Percentiles rank a stretch among this genome's conserved stretches.
These are phyloP conservation scores for Fusarium sp. DNA, from an alignment of 2,329 filamentous ascomycete genomes.

Conservation along the genomic window DNA sequence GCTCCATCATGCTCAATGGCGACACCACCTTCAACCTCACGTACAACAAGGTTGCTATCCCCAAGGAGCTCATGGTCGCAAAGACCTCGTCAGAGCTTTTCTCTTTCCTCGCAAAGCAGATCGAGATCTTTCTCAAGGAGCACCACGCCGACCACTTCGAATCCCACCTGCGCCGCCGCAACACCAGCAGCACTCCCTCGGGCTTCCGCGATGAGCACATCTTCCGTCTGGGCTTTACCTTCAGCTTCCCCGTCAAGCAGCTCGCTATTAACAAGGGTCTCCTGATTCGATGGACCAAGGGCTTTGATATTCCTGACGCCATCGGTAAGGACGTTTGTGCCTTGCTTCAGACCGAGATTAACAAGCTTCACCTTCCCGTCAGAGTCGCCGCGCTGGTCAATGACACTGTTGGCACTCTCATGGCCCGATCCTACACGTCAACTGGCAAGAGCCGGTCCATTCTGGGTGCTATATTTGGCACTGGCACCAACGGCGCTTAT, in stretches of 20 bases:
- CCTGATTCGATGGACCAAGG: constrained; percentile 97
- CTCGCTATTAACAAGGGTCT: constrained; percentile 94
- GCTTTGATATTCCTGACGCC: constrained; percentile 95
- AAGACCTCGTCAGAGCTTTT: constrained; percentile 89
- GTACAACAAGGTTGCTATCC: constrained; percentile 91
- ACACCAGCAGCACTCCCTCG: constrained; percentile 65
- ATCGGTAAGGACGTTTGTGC: constrained; percentile 94
- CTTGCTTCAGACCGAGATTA: constrained; percentile 88
- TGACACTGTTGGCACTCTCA: constrained; percentile 95
- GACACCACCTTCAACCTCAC: constrained; percentile 95
- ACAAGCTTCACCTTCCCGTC: constrained; percentile 85
- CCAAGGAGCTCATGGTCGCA: constrained; percentile 87
- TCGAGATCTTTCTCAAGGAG: constrained; percentile 84
- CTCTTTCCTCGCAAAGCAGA: constrained; percentile 89
- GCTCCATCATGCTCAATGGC: constrained; percentile 91
- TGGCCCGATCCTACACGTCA: constrained; percentile 96
- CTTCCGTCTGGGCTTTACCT: constrained; percentile 97
- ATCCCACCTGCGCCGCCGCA: constrained; percentile 70
- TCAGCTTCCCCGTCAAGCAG: constrained; percentile 96
- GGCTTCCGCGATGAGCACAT: constrained; percentile 76
- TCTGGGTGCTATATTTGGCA: constrained; percentile 97
- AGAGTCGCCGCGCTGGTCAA: constrained; percentile 97
- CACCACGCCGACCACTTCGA: constrained; percentile 91
- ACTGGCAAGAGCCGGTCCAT: constrained; percentile 86
- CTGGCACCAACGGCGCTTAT: constrained; percentile 96